Conservation (phyloP, 306 rosid genomes). For the Castanea mollissima region DNA sequence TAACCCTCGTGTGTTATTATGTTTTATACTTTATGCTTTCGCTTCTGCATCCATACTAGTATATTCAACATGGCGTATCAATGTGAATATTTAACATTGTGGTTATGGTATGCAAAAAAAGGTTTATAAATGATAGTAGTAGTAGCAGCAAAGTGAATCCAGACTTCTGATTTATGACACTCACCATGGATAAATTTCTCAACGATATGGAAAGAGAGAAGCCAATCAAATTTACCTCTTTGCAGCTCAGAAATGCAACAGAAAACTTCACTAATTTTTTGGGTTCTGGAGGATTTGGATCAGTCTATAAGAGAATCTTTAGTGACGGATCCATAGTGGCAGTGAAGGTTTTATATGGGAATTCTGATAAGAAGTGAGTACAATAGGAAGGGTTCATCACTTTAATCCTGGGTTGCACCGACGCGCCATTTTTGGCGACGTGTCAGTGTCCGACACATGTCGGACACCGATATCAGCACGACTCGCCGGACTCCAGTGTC, state of each 20-base stretch:
- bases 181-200: constrained; percentile 43
- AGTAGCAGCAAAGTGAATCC: not conserved
- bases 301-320: constrained; percentile 36
- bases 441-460: too few species aligned
- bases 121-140: too few species aligned
- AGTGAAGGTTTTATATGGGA: constrained; percentile 34
- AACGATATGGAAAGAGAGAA: constrained; percentile 40
- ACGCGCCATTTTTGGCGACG: too few species aligned
- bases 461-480: too few species aligned
- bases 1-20: too few species aligned
- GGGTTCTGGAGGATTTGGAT: constrained; percentile 52
- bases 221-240: constrained; percentile 4
- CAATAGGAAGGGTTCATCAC: constrained; percentile 46
- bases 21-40: too few species aligned
- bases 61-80: too few species aligned
- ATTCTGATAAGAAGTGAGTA: constrained; percentile 23
- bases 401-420: constrained; percentile 17
- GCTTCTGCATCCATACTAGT: too few species aligned
- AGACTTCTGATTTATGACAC: not conserved
- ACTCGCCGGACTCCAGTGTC: too few species aligned
- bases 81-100: not conserved
- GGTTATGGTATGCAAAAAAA: not conserved
- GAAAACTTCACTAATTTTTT: constrained; percentile 31
- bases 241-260: constrained; percentile 34
- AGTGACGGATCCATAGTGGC: constrained; percentile 36